Evolutionary conservation across 306 rosid genomes (phyloP).

Genomic region (Rosa multiflora): DNA sequence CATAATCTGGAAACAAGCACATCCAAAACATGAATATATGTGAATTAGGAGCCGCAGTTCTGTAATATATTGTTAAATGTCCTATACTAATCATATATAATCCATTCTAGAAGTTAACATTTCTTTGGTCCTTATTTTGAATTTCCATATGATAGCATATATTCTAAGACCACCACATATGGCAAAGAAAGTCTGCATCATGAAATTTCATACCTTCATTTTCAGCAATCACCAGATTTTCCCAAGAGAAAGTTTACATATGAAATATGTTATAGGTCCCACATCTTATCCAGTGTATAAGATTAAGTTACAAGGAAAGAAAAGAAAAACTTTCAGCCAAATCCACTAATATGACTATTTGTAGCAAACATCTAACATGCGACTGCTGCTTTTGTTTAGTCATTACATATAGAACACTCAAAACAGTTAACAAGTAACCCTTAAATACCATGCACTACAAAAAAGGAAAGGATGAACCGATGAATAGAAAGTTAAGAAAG

Average conservation of each 20-base stretch:
- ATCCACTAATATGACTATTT: not conserved
- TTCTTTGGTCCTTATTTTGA: not conserved
- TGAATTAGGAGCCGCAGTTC: not conserved
- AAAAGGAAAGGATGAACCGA: not conserved
- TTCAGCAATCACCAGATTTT: not conserved
- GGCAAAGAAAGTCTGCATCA: not conserved
- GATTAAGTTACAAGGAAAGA: not conserved
- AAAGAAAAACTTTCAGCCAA: not conserved
- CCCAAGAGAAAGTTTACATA: not conserved
- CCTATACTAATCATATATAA: not conserved
- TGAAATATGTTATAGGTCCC: not conserved
- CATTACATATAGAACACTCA: not conserved
- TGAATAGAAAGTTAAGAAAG: not conserved
- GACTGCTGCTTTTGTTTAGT: not conserved
- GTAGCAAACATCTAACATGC: not conserved
- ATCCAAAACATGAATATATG: not conserved
- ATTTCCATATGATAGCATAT: not conserved
- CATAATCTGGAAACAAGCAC: not conserved
- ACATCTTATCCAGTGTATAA: conserved; percentile 4
- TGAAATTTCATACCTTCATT: not conserved
- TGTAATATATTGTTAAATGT: not conserved
- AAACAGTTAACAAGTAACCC: not conserved
- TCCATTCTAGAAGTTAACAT: not conserved
- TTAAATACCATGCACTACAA: not conserved
- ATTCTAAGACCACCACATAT: not conserved